Evolutionary conservation across 352 stramenopile genomes (phyloP).

Genomic region (Plasmopara viticola): DNA sequence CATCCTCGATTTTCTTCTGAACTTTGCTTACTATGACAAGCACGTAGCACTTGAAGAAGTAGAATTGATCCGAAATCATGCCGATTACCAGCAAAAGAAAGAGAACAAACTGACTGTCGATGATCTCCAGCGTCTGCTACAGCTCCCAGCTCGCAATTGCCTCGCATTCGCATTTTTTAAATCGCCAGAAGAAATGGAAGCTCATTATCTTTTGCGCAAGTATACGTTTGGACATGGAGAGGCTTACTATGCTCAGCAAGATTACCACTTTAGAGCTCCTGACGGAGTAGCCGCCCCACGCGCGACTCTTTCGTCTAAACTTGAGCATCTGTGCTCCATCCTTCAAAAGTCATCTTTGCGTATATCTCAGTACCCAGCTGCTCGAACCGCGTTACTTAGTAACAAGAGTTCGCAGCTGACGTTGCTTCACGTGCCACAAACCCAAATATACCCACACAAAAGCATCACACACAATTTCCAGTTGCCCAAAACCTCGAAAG

Average conservation of each 20-base stretch:
- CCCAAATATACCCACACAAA: constrained; percentile 56
- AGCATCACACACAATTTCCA: constrained; percentile 57
- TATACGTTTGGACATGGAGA: constrained; percentile 71
- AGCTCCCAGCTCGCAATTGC: constrained; percentile 51
- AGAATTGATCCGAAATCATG: constrained; percentile 50
- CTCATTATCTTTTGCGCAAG: constrained; percentile 54
- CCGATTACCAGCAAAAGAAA: constrained; percentile 41
- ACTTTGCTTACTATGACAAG: constrained; percentile 72
- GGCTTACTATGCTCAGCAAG: constrained; percentile 39
- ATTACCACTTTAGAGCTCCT: constrained; percentile 33
- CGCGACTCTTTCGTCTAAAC: constrained; percentile 12
- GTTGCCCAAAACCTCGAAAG: constrained; percentile 25
- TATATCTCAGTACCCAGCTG: constrained; percentile 9
- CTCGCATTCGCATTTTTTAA: constrained; percentile 76
- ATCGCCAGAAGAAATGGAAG: constrained; percentile 42
- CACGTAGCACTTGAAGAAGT: constrained; percentile 38
- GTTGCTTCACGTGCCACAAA: constrained; percentile 36
- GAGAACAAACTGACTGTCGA: constrained; percentile 31
- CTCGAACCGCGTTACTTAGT: constrained; percentile 29
- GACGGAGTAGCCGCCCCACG: constrained; percentile 8
- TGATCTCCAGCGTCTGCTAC: constrained; percentile 43
- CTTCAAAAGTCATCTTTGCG: constrained; percentile 23
- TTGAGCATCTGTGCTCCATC: constrained; percentile 31
- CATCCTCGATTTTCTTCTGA: constrained; percentile 47
- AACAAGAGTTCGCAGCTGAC: constrained; percentile 22